Evolutionary conservation across 768 basidiomycete species (phyloP).

Genomic region (Tylopilus vinaceipallidus): DNA sequence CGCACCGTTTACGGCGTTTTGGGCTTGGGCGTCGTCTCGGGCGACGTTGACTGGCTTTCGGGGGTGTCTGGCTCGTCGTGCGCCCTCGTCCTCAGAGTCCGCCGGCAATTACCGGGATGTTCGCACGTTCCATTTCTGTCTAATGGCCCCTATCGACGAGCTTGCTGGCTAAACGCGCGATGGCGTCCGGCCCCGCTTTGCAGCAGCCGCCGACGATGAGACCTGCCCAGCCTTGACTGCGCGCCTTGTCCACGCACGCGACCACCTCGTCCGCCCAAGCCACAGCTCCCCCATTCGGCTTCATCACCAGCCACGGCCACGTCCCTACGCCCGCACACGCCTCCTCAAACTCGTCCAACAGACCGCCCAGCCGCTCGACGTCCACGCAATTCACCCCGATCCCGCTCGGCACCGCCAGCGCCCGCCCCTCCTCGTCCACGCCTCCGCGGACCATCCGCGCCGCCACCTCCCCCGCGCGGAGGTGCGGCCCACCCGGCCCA

Average conservation of each 20-base stretch:
- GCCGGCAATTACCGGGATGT: constrained; percentile 19
- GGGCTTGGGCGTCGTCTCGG: constrained; percentile 38
- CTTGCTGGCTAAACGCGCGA: constrained; percentile 27
- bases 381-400: constrained; percentile 78
- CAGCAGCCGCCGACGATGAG: constrained; percentile 72
- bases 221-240: constrained; percentile 40
- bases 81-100: constrained; percentile 12
- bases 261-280: constrained; percentile 39
- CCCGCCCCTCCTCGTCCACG: constrained; percentile 7
- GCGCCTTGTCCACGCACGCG: constrained; percentile 21
- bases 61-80: constrained; percentile 23
- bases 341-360: constrained; percentile 39
- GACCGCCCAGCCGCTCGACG: constrained; percentile 38
- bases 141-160: constrained; percentile 12
- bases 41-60: constrained; percentile 38
- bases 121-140: constrained; percentile 21
- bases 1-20: constrained; percentile 41
- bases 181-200: constrained; percentile 54
- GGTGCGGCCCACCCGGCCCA: constrained; percentile 19
- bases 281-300: constrained; percentile 59
- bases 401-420: constrained; percentile 42
- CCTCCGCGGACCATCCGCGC: constrained; percentile 35
- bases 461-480: constrained; percentile 43
- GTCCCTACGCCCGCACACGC: constrained; percentile 15
- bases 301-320: constrained; percentile 58